These are phyloP conservation scores for Pythium vanterpoolii DNA, from an alignment of 352 stramenopile species.

Conservation along the genomic window DNA sequence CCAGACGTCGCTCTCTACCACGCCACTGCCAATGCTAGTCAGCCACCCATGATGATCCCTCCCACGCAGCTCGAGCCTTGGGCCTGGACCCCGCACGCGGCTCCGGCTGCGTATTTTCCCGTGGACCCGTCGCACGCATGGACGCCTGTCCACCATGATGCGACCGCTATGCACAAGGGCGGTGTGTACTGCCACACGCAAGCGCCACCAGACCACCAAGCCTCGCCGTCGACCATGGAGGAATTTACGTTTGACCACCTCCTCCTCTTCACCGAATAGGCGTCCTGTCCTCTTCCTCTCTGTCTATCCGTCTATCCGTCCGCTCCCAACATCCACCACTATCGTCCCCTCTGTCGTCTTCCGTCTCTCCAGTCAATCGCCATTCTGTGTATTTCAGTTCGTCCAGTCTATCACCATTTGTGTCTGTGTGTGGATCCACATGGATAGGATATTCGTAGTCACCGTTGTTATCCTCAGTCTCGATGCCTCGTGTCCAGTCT, in stretches of 20 bases:
- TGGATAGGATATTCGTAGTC: slow-evolving; percentile 12
- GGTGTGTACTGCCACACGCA: slow-evolving; percentile 33
- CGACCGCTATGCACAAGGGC: slow-evolving; percentile 23
- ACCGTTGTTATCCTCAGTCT: neutral
- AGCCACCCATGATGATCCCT: slow-evolving; percentile 17
- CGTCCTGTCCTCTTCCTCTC: too few species aligned
- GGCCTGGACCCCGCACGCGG: slow-evolving; percentile 52
- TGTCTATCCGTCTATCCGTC: slow-evolving; percentile 7
- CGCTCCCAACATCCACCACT: neutral
- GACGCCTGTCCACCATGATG: slow-evolving; percentile 27
- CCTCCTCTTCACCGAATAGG: slow-evolving; percentile 59
- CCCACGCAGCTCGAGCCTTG: slow-evolving; percentile 60
- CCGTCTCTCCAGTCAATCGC: neutral
- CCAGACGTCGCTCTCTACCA: slow-evolving; percentile 2
- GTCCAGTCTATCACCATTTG: neutral
- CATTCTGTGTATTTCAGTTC: neutral
- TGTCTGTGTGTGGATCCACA: slow-evolving; percentile 12
- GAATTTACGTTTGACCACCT: slow-evolving; percentile 67
- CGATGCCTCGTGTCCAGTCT: neutral
- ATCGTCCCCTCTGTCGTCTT: neutral
- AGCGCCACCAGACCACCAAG: slow-evolving; percentile 29
- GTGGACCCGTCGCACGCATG: slow-evolving; percentile 47
- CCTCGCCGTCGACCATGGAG: slow-evolving; percentile 40
- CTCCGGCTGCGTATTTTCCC: slow-evolving; percentile 32
- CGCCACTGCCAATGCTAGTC: neutral